A percentile compares a stretch with the other conserved stretches of the same genome.
phyloP scores from a whole-genome alignment of 805 yeast genomes.

The Starmerella sp. region DNA sequence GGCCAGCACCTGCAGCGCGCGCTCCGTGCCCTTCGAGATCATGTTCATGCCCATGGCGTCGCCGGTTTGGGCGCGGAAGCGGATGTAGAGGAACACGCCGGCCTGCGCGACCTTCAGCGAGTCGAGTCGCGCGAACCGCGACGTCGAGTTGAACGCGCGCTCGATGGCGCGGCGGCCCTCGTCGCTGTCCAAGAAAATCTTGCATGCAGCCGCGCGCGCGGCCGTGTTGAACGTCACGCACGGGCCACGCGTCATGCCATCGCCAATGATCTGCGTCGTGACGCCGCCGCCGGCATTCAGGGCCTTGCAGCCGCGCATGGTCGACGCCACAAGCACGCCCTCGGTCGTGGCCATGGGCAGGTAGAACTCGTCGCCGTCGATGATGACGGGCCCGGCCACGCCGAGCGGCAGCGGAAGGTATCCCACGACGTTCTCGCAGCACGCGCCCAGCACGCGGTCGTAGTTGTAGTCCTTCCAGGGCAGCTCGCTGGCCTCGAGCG shows the following conservation, averaged over 20 bases:
- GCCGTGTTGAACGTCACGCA: slow-evolving; percentile 82
- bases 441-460: slow-evolving; percentile 94
- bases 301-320: slow-evolving; percentile 99
- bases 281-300: slow-evolving; percentile 97
- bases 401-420: slow-evolving; percentile 95
- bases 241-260: slow-evolving; percentile 99
- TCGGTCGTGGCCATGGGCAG: slow-evolving; percentile 99
- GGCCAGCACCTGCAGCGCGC: slow-evolving; percentile 69
- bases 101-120: slow-evolving; percentile 88
- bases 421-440: slow-evolving; percentile 98
- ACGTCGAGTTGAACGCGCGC: slow-evolving; percentile 89
- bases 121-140: slow-evolving; percentile 92
- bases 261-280: slow-evolving; percentile 78
- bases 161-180: slow-evolving; percentile 78
- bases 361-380: slow-evolving; percentile 79
- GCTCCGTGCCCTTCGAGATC: slow-evolving; percentile 97
- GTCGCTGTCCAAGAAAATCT: slow-evolving; percentile 88
- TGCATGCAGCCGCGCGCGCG: slow-evolving; percentile 84
- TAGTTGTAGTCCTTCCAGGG: slow-evolving; percentile 83
- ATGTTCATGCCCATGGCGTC: slow-evolving; percentile 99
- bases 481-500: slow-evolving; percentile 54
- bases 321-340: slow-evolving; percentile 95
- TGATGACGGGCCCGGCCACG: slow-evolving; percentile 89
- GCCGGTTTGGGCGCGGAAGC: slow-evolving; percentile 98
- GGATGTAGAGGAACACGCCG: slow-evolving; percentile 74